phyloP scores from a whole-genome alignment of 352 stramenopile genomes.

The Globisporangium nagaii region DNA sequence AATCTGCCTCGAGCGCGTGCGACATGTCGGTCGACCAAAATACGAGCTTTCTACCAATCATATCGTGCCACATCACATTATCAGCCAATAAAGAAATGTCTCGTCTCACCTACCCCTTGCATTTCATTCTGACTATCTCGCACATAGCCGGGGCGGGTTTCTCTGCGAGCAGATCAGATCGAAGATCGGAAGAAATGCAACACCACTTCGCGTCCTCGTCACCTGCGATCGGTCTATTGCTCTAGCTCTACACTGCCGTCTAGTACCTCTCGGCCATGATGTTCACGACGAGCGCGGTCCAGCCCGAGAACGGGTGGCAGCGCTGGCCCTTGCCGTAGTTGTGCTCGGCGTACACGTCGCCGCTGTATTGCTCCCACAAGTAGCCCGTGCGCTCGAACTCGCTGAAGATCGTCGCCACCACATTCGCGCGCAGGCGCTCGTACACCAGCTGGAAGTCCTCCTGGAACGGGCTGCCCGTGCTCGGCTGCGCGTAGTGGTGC shows the following conservation, averaged over 20 bases:
- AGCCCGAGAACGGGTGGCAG: constrained; percentile 92
- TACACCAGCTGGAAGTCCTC: constrained; percentile 39
- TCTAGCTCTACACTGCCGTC: background rate
- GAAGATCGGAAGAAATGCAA: background rate
- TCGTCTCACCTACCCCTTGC: background rate
- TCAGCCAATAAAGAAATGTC: background rate
- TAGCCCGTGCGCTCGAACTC: constrained; percentile 88
- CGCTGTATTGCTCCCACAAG: constrained; percentile 94
- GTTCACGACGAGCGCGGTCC: constrained; percentile 89
- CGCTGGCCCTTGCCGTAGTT: constrained; percentile 80
- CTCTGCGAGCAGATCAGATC: background rate
- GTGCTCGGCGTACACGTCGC: constrained; percentile 33
- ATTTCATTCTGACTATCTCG: background rate
- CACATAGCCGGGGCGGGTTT: background rate
- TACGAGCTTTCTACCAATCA: background rate
- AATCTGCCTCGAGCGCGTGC: too few relatives aligned
- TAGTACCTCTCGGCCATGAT: constrained; percentile 92
- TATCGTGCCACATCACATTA: background rate
- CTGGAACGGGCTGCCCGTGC: constrained; percentile 37
- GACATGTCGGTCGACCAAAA: too few relatives aligned
- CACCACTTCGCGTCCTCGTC: too few relatives aligned
- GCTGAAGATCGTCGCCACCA: constrained; percentile 56
- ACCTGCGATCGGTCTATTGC: too few relatives aligned
- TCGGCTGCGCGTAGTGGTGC: constrained; percentile 59
- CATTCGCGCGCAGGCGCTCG: constrained; percentile 40